A percentile compares a stretch with the other conserved stretches of the same genome.
Evolutionary conservation across 208 protist genomes (phyloP).

Genomic region (Wallacemonas sp.): DNA sequence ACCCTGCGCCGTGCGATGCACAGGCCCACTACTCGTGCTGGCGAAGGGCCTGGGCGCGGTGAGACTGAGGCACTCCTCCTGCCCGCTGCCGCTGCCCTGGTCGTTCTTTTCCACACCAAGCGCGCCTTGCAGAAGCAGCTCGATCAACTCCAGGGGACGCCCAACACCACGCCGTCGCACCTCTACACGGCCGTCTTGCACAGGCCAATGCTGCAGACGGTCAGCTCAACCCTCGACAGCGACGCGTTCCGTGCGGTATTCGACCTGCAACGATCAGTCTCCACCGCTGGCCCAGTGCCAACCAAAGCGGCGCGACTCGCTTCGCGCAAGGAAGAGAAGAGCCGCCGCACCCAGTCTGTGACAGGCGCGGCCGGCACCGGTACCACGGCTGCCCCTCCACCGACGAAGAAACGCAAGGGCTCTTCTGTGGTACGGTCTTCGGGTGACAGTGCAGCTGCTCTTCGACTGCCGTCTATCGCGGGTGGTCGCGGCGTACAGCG

Average conservation of each 20-base stretch:
- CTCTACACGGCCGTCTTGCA: slow-evolving; percentile 11
- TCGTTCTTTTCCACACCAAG: slow-evolving; percentile 2
- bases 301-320: too few species aligned
- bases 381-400: neutral
- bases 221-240: neutral
- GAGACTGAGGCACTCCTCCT: slow-evolving; percentile 4
- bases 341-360: neutral
- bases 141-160: slow-evolving; percentile 1
- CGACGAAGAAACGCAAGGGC: slow-evolving; percentile 7
- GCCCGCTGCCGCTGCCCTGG: neutral
- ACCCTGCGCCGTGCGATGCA: neutral
- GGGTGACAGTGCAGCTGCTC: neutral
- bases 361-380: neutral
- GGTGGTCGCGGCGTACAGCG: neutral
- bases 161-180: slow-evolving; percentile 7
- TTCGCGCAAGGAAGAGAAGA: neutral
- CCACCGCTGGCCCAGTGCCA: too few species aligned
- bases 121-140: slow-evolving; percentile 7
- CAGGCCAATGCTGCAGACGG: slow-evolving; percentile 1
- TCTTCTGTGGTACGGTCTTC: neutral
- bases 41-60: neutral
- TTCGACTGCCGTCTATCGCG: neutral
- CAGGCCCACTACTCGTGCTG: too few species aligned
- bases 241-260: slow-evolving; percentile 3
- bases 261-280: neutral